Evolutionary conservation across 768 basidiomycete genomes (phyloP), one percentile per base, ranked within the genome.

Genomic region (Tulasnella sp.): DNA sequence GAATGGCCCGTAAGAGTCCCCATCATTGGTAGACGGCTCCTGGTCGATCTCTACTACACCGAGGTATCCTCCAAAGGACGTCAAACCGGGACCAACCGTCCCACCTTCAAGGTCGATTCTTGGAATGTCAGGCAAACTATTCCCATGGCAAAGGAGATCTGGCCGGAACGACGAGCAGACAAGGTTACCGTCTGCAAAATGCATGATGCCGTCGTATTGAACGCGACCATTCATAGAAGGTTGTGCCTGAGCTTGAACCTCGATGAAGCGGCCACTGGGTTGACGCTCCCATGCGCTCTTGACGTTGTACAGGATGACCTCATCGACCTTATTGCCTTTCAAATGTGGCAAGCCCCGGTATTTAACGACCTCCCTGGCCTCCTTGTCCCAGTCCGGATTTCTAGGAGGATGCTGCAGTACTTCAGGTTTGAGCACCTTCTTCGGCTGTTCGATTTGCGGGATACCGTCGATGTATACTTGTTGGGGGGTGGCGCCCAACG

Each of bases 391-490:
- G 82, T 93, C 87, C 0, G 94, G 94, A 1, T 91, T 90, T 58
- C 84, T 85, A 0, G 94, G 93, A 0, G 85, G 85, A 10, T 85
- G 81, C 82, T 95, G 93, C 80, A 89, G 86, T 9, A 84, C 78
- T 1, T 81, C 72, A 0, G 92, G 90, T 83, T 97, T 96, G 74
- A 85, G 72, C 52, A 88, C 83, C 24, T 88, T 84, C 81, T 87
- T 83, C 3, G 91, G 88, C 3, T 85, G 83, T 71, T 86, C 82
- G 2, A 92, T 82, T 82, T 97, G 95, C 0, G 92, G 83, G 74
- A 96, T 92, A 3, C 95, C 95, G 82, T 97, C 95, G 80, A 96
- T 94, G 85, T 89, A 94, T 12, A 94, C 93, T 86, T 95, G 94
- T 74, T 88, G 87, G 5, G 94, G 94, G 0, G 93, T 91, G 31